Base-by-base conservation (phyloP, 352 stramenopile species). In the Pythium coloratum region DNA sequence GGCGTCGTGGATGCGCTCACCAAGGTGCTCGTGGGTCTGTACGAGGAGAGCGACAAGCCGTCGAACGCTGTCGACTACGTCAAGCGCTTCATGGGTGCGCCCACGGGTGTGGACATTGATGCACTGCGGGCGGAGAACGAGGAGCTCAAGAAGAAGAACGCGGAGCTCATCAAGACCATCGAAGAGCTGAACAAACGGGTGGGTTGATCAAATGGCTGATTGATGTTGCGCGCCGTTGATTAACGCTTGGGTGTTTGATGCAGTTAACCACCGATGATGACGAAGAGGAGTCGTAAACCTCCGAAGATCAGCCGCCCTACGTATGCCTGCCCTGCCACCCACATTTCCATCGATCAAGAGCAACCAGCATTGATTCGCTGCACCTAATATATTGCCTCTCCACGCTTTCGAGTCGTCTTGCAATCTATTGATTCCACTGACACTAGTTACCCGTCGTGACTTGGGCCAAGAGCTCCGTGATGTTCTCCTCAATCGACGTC, bases 11-110 rank as follows among this genome's bases (percentile, higher is more conserved):
- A 99, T 80, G 92, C 97, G 18, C 77, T 99, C 13, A 99, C 97
- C 33, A 99, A 98, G 71, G 93, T 98, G 20, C 78, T 99, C 18
- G 95, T 99, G 50, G 95, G 94, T 3, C 82, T 99, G 24, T 99
- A 99, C 75, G 95, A 99, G 76, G 97, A 99, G 76, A 82, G 85
- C 10, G 93, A 99, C 64, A 92, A 97, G 42, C 97, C 97, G 6
- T 62, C 83, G n/a, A 98, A 99, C 75, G 95, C 97, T 1, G 92
- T 99, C 32, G 97, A 99, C 65, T 99, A 99, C 75, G 92, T 99
- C 74, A 98, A 98, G 81, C 85, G 85, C 56, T 98, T 98, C 82
- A 92, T 99, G 80, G 95, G 95, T 12, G 92, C 91, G 18, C 90
- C 93, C 18, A 96, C 91, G 13, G 91, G 88, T 32, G 80, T 97